Evolutionary conservation across 371 early-diverging fungal species (phyloP).

Genomic region (Mortierella sp.): DNA sequence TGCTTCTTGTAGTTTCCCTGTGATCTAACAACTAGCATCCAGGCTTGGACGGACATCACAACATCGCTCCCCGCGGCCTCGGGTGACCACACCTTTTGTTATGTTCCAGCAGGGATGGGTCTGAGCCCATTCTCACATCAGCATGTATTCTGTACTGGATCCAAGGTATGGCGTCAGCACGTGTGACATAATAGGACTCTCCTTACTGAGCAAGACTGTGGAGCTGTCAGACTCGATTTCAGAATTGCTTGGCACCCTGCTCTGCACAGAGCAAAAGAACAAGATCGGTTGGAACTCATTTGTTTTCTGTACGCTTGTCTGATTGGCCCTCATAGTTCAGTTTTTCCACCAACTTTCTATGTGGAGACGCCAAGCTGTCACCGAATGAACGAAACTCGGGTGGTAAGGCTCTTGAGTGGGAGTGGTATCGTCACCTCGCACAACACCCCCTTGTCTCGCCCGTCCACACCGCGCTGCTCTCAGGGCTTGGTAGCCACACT

Average conservation of each 20-base stretch:
- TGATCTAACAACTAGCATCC: neutral
- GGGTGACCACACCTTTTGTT: conserved; percentile 29
- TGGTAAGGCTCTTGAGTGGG: conserved; percentile 35
- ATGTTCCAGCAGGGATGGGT: conserved; percentile 44
- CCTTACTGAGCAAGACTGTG: too few species aligned
- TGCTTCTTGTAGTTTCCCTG: neutral
- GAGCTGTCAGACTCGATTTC: too few species aligned
- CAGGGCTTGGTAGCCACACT: conserved; percentile 23
- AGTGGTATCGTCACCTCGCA: conserved; percentile 48
- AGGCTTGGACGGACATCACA: conserved; percentile 50
- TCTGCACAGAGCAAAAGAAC: too few species aligned
- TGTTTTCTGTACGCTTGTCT: too few species aligned
- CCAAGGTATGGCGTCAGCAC: too few species aligned
- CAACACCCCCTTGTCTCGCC: conserved; percentile 43
- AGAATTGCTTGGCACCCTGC: too few species aligned
- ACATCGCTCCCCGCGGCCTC: conserved; percentile 44
- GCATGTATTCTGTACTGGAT: too few species aligned
- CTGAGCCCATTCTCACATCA: conserved; percentile 28
- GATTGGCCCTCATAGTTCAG: conserved; percentile 18
- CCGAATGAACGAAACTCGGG: conserved; percentile 39
- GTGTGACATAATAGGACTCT: too few species aligned
- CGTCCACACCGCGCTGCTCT: conserved; percentile 37
- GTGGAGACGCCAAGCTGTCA: conserved; percentile 28
- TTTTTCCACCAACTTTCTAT: conserved; percentile 42
- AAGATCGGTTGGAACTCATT: too few species aligned